phyloP scores from a whole-genome alignment of 2,329 filamentous ascomycete genomes.

The Sphaerulina musiva region DNA sequence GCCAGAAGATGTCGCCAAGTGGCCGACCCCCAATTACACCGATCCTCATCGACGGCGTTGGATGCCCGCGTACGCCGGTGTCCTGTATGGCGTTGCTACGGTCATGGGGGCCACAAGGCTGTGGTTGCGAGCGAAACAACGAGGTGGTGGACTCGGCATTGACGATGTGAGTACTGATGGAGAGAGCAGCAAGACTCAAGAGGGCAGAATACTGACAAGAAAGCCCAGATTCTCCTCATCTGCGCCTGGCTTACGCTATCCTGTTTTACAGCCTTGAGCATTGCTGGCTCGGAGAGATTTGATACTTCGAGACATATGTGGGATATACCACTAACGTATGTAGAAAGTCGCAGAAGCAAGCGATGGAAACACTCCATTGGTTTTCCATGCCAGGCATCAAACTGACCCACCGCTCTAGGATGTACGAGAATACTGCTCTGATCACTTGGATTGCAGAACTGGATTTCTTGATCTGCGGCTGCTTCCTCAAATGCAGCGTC shows the following conservation, averaged over 20 bases:
- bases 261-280: conserved; percentile 21
- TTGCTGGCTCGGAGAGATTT: conserved; percentile 23
- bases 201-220: background rate
- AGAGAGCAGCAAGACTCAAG: background rate
- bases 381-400: background rate
- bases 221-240: conserved; percentile 21
- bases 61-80: conserved; percentile 30
- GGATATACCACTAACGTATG: conserved; percentile 27
- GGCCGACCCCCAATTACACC: conserved; percentile 31
- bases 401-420: background rate
- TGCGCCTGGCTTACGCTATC: conserved; percentile 22
- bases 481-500: conserved; percentile 35
- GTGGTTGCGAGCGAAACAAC: conserved; percentile 28
- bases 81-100: conserved; percentile 25
- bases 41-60: conserved; percentile 30
- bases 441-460: conserved; percentile 33
- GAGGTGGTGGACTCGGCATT: conserved; percentile 27
- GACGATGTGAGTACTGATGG: conserved; percentile 32
- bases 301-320: conserved; percentile 35
- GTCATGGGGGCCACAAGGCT: conserved; percentile 26
- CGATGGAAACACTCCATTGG: background rate
- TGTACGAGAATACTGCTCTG: conserved; percentile 21
- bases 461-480: conserved; percentile 31
- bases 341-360: too few relatives aligned
- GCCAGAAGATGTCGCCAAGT: conserved; percentile 26